Evolutionary conservation across 1,284 basidiomycete species (phyloP), one percentile per base, ranked within the genome.

Genomic region (Puccinia novopanici): DNA sequence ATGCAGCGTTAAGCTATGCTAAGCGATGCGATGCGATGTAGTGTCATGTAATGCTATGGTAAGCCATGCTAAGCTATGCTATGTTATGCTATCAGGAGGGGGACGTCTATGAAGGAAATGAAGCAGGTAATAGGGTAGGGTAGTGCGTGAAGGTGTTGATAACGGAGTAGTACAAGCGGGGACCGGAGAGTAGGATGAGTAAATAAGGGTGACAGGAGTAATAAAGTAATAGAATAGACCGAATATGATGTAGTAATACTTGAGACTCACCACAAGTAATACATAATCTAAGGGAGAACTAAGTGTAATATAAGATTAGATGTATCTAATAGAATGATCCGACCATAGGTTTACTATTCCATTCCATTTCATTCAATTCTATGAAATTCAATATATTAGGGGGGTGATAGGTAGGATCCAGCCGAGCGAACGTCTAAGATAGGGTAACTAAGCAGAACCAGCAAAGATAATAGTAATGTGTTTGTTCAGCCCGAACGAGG

Each of bases 381-480:
- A 57, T 57, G 8, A 6, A 30, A 57, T 57, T 22, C 19, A 6
- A 57, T 57, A 9, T 19, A 30, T 9, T 57, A 19, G 27, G 42
- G 42, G 42, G 42, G 42, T 45, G 42, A 45, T 45, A 45, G 42
- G 42, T 45, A 45, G 42, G 42, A 45, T 45, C 42, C 42, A 45
- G 42, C 42, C 6, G 42, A 45, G 42, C 42, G 19, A 57, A 57
- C 55, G 55, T 57, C 8, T 57, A 57, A 57, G 55, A 57, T 57
- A 57, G 55, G 55, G 22, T n/a, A 59, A 59, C 55, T 59, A 59
- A 59, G 30, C 55, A 59, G 55, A 59, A 59, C 55, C 12, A 12
- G 55, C 55, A 59, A 59, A 59, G 55, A 59, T 59, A 59, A 59
- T 59, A 59, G 55, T 59, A 59, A 59, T 12, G 55, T 59, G 55